Evolutionary conservation across 306 rosid genomes (phyloP).

Genomic region (Dalbergia cochinchinensis): DNA sequence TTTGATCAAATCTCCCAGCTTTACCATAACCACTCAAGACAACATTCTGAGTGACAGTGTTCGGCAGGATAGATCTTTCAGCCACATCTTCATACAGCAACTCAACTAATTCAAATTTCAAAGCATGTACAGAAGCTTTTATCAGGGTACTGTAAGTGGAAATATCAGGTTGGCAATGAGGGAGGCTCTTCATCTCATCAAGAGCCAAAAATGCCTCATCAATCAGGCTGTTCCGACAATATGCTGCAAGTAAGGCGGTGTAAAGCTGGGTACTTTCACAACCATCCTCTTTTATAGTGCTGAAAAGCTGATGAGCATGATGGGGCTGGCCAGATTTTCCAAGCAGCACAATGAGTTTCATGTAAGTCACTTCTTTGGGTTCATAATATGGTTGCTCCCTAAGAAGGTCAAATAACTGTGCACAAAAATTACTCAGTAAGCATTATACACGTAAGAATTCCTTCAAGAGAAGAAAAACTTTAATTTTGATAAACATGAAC

Average conservation of each 20-base stretch:
- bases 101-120: conserved; percentile 77
- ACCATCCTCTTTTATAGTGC: conserved; percentile 80
- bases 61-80: conserved; percentile 66
- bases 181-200: conserved; percentile 84
- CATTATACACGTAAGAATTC: conserved; percentile 29
- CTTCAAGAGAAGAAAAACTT: conserved; percentile 49
- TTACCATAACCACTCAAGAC: conserved; percentile 95
- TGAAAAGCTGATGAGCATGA: conserved; percentile 75
- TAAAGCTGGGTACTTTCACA: conserved; percentile 80
- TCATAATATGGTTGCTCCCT: conserved; percentile 83
- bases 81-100: conserved; percentile 79
- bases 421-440: conserved; percentile 34
- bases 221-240: conserved; percentile 79
- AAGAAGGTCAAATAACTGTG: conserved; percentile 91
- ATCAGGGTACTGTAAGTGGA: conserved; percentile 86
- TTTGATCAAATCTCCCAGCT: conserved; percentile 84
- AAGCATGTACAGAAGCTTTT: conserved; percentile 78
- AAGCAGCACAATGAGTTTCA: conserved; percentile 88
- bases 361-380: conserved; percentile 96
- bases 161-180: conserved; percentile 92
- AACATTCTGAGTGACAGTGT: conserved; percentile 91
- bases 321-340: conserved; percentile 85
- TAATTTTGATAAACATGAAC: too few relatives aligned
- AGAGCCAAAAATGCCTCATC: conserved; percentile 73
- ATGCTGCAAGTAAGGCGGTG: conserved; percentile 84